Percentiles rank a stretch among this genome's conserved stretches.
phyloP scores from a whole-genome alignment of 306 rosid genomes.

The Acmispon strigosus region DNA sequence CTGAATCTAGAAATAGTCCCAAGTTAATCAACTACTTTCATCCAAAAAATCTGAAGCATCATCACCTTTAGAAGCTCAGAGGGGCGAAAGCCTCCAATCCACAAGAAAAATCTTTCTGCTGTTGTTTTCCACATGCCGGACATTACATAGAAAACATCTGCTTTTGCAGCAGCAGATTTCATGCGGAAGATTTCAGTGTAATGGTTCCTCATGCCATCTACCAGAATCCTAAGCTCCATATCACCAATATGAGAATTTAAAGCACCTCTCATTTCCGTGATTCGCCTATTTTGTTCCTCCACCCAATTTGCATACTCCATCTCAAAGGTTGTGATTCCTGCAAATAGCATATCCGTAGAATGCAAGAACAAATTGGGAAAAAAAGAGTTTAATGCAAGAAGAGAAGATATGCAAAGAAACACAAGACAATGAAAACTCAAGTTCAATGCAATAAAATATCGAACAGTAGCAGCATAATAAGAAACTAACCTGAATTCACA shows the following conservation, averaged over 20 bases:
- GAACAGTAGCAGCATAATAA: constrained; percentile 16
- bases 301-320: constrained; percentile 92
- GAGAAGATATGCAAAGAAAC: neutral
- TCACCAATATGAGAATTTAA: constrained; percentile 61
- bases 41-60: neutral
- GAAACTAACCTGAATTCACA: constrained; percentile 66
- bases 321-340: constrained; percentile 77
- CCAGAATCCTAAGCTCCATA: constrained; percentile 69
- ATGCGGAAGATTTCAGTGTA: constrained; percentile 65
- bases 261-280: constrained; percentile 63
- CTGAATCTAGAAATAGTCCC: neutral
- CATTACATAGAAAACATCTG: constrained; percentile 85
- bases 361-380: neutral
- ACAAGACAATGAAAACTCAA: neutral
- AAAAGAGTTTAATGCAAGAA: neutral
- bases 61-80: constrained; percentile 90
- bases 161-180: constrained; percentile 84
- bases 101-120: constrained; percentile 79
- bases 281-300: constrained; percentile 70
- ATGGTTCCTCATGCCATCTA: constrained; percentile 65
- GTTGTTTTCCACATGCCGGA: constrained; percentile 96
- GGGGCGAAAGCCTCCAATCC: constrained; percentile 99
- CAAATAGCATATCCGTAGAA: constrained; percentile 20
- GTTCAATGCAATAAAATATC: constrained; percentile 1
- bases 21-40: neutral